Evolutionary conservation across 78 protist species (phyloP), one percentile per base, ranked within the genome.

Genomic region (Dictyostelium purpureum): DNA sequence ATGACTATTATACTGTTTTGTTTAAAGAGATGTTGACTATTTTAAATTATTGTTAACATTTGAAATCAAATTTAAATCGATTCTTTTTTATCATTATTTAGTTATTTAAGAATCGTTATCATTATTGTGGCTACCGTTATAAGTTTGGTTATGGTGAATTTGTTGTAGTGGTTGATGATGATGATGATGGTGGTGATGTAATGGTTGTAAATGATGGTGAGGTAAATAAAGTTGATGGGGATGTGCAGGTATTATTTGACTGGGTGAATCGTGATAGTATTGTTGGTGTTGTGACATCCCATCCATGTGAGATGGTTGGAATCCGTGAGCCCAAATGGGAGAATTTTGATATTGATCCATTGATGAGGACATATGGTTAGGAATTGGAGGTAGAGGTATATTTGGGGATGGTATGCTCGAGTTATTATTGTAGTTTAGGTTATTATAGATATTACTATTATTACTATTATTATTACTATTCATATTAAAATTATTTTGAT

Each of bases 181-280:
- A 19, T 56, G 65, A 24, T 56, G 65, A 6, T 56, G 54, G 11
- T 49, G 54, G 11, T 49, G 54, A 33, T 63, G 45, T 63, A 12
- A 6, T 67, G 45, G 52, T 67, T 14, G 45, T 0, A 18, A 51
- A 67, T 38, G 51, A 18, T 67, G 75, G 43, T 67, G 75, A 14
- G 35, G 75, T 33, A 37, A 49, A 3, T 66, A 24, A 12, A 14
- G 42, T 74, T 74, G 61, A 11, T 70, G 42, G 11, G 40, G 59
- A 21, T 38, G 57, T 75, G 81, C 52, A 26, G 78, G 2, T 70
- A 35, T 73, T 73, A 66, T 51, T 51, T 63, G 18, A 63, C 6
- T 47, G 52, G 52, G 7, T 47, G n/a, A n/a, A n/a, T n/a, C n/a
- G n/a, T n/a, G 52, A 47, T 47, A 16, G 12, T 47, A 4, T 63